Percentiles rank a stretch among this genome's conserved stretches.
Evolutionary conservation across 1,139 yeast genomes (phyloP).

Genomic region (Lodderomyces margitis): DNA sequence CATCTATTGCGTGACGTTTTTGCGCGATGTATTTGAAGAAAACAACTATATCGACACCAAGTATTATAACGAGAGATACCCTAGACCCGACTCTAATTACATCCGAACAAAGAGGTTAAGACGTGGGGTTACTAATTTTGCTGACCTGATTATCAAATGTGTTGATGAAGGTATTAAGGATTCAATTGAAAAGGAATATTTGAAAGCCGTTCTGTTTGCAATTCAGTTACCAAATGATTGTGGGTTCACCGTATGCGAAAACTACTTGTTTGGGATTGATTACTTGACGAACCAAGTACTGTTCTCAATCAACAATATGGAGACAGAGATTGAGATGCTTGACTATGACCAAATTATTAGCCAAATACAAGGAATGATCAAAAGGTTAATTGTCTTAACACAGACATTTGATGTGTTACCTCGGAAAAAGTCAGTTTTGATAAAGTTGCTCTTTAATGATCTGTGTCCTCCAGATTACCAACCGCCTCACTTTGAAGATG

Average conservation of each 20-base stretch:
- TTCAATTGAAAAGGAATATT: conserved; percentile 37
- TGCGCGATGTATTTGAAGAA: conserved; percentile 52
- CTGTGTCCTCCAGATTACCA: conserved; percentile 46
- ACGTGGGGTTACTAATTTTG: conserved; percentile 33
- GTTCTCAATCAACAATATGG: conserved; percentile 5
- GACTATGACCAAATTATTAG: conserved; percentile 29
- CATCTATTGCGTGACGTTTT: conserved; percentile 50
- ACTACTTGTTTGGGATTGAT: conserved; percentile 47
- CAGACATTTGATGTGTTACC: conserved; percentile 53
- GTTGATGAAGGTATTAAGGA: conserved; percentile 48
- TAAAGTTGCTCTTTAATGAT: conserved; percentile 50
- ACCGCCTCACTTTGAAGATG: conserved; percentile 45
- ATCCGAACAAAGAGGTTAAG: conserved; percentile 45
- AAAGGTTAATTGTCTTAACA: conserved; percentile 49
- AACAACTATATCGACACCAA: conserved; percentile 43
- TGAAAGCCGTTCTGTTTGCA: conserved; percentile 46
- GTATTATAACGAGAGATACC: conserved; percentile 27
- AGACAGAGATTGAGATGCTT: not conserved
- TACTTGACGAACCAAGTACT: conserved; percentile 22
- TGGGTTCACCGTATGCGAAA: conserved; percentile 42
- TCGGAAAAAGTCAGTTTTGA: conserved; percentile 36
- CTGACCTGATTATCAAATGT: conserved; percentile 41
- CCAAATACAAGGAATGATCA: conserved; percentile 29
- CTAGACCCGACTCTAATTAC: conserved; percentile 19
- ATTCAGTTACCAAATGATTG: conserved; percentile 37